Evolutionary conservation across 2,329 filamentous ascomycete species (phyloP), one percentile per base, ranked within the genome.

Genomic region (Coniochaeta pulveracea): DNA sequence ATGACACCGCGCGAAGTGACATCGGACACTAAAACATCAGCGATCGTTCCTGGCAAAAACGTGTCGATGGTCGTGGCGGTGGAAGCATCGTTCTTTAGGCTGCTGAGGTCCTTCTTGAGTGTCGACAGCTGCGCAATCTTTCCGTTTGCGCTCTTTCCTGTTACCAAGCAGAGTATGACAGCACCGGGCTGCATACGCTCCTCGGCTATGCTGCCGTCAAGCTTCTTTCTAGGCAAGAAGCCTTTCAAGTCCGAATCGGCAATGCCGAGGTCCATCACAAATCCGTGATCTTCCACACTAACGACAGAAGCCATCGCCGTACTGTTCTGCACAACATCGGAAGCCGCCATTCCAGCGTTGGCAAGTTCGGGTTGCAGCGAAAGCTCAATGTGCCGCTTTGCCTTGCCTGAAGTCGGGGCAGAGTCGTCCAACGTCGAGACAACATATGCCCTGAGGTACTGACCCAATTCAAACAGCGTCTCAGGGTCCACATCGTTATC

Each of bases 281-380:
- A 71, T 40, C 91, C 91, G 49, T 94, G 88, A 47, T 98, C 93
- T 56, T 98, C 89, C n/a, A 93, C 80, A 55, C 89, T 98, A 33
- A 72, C 60, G 17, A 98, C 79, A 0, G 86, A 80, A 2, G 86
- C 89, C 69, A 96, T 93, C 14, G 96, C 63, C 28, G 83, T 86
- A 42, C 66, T 69, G 48, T 93, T 80, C 25, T 70, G 58, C 8
- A 91, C 76, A 8, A 95, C 57, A 46, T 85, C 85, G 25, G 80
- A 74, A 43, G 74, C 70, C 4, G 71, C 64, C 15, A 98, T 63
- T 2, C 83, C 80, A 3, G 71, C 69, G 53, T 98, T 98, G 35
- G 85, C 69, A 40, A 84, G 71, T 38, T 71, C 69, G 3, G 91
- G 91, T 32, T 84, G 75, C 19, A 96, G 63, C 1, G 89, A 89